Base-by-base conservation (phyloP, 257 asterid species). In the Cordia subcordata region DNA sequence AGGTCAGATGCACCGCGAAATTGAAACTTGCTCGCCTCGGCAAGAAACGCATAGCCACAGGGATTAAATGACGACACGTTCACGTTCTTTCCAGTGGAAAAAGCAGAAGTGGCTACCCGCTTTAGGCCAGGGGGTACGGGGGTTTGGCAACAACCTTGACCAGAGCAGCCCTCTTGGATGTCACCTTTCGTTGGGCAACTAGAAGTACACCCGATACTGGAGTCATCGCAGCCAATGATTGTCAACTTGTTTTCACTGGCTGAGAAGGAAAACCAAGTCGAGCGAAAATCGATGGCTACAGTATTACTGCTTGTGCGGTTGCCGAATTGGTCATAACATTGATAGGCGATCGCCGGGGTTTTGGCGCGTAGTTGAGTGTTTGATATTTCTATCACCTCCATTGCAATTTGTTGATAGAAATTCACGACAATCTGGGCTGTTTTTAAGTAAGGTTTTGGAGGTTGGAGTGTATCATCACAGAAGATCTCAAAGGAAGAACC, bases 401-500 rank as follows among this genome's bases (percentile, higher is more conserved):
- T 6, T 27, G 35, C 47, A 42, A 3, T 10, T 42, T 42, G 14
- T 42, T n/a, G 15, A 14, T 11, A 4, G 35, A 1, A 27, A 27
- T 27, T 27, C 35, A 42, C 47, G 3, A 1, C 10, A n/a, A 49
- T 20, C 19, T 5, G 1, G 3, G 21, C 53, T 1, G n/a, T 18
- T 49, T 49, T 69, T 35, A 79, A 20, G 65, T 51, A 19, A 5
- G 64, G 71, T 15, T 8, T 65, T 22, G 75, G 70, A 19, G 64
- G 46, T 37, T 20, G 32, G 8, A 69, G 54, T 45, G 64, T 38
- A 21, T 63, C 51, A 10, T 40, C 58, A 58, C 83, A 78, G 44
- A 21, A 56, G 17, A 78, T 50, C 4, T 42, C 8, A 61, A 71
- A 79, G 0, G 68, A 58, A 13, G 84, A 32, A 50, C 66, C 75